Evolutionary conservation across 257 asterid species (phyloP).

Genomic region (Solanum lignicaule): DNA sequence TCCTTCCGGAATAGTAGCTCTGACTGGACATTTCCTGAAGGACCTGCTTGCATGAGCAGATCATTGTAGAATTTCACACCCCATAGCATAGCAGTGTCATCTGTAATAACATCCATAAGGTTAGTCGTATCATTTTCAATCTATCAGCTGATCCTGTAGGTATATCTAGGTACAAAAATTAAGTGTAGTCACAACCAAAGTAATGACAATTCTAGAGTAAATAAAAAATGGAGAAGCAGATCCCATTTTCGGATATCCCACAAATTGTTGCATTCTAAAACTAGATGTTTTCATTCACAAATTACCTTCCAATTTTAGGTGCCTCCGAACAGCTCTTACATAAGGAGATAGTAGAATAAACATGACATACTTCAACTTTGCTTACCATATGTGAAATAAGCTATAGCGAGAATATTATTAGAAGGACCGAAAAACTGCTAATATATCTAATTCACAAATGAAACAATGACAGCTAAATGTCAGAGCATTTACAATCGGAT

Average conservation of each 20-base stretch:
- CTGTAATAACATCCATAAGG: slow-evolving; percentile 21
- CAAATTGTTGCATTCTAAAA: not conserved
- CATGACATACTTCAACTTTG: not conserved
- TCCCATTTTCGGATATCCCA: not conserved
- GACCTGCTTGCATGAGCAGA: slow-evolving; percentile 66
- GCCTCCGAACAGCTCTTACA: not conserved
- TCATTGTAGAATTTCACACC: slow-evolving; percentile 77
- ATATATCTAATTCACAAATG: not conserved
- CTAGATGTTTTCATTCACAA: not conserved
- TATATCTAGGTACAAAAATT: not conserved
- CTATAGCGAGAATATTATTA: not conserved
- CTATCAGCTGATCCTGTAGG: not conserved
- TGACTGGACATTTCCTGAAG: slow-evolving; percentile 71
- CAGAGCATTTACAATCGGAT: not conserved
- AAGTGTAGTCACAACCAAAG: not conserved
- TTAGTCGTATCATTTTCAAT: not conserved
- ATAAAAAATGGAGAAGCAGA: not conserved
- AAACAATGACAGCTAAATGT: not conserved
- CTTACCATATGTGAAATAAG: not conserved
- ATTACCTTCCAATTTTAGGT: not conserved
- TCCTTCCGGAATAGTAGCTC: slow-evolving; percentile 76
- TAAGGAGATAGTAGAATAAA: not conserved
- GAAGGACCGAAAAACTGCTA: not conserved
- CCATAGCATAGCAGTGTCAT: slow-evolving; percentile 80
- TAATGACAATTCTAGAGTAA: not conserved